Evolutionary conservation across 179 eudicot species (phyloP), one percentile per base, ranked within the genome.

Genomic region (Amaranthus tricolor): DNA sequence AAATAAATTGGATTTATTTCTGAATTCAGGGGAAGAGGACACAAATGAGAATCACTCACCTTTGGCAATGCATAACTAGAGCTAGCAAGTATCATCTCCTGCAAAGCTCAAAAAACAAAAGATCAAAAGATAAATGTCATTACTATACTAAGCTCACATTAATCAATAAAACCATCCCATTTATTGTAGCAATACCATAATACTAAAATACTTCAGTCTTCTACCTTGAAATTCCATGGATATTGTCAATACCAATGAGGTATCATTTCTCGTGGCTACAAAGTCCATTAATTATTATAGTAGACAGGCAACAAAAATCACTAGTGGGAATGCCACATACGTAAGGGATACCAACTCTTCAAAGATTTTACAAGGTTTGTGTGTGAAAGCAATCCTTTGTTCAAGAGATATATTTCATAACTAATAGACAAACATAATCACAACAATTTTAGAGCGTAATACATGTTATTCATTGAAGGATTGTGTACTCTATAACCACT

Each of bases 41-140:
- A 40, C 11, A 61, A 9, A 52, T 40, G 19, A 10, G 63, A 66
- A 62, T 51, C 31, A 78, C 92, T 85, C 84, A 88, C 94, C 68
- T 78, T 86, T 60, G 68, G 61, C 64, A 65, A 66, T 54, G 88
- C 76, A 82, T 62, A 80, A 53, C 79, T 81, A 45, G 92, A 82
- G 82, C 90, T 84, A 56, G 93, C 90, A 82, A 90, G 91, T 81
- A 90, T 85, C 90, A 90, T 86, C 71, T 92, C 97, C 95, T 92
- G 86, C 68, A 55, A 55, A 62, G 9, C 67, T 60, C 48, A 65
- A 54, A 75, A 40, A 70, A 73, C 13, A 9, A 51, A 59, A 62
- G 50, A 71, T 15, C 15, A 31, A 31, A 14, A 64, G 43, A 52
- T 63, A 11, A 49, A 70, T 70, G 1, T 57, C 52, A 56, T 20